Percentiles rank a stretch among this genome's conserved stretches.
Evolutionary conservation across 768 basidiomycete genomes (phyloP).

Genomic region (Roridomyces roridus): DNA sequence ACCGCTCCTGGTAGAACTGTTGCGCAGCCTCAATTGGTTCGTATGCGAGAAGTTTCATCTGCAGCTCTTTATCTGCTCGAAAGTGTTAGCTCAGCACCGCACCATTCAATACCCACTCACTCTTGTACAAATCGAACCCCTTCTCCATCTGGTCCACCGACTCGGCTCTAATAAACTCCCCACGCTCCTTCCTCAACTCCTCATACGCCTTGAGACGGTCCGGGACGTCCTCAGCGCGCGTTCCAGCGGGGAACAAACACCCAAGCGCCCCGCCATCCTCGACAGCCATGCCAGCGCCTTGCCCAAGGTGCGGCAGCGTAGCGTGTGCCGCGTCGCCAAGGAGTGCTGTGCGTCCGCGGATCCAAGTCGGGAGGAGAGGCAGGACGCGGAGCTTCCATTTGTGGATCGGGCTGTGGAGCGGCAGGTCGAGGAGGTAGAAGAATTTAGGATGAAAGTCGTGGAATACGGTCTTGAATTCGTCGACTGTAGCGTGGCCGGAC

Average conservation of each 20-base stretch:
- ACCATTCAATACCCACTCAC: neutral
- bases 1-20: neutral
- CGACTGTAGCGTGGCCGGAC: conserved; percentile 3
- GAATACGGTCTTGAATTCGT: neutral
- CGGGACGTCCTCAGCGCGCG: conserved; percentile 5
- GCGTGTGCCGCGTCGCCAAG: conserved; percentile 28
- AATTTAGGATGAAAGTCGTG: conserved; percentile 16
- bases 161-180: conserved; percentile 13
- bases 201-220: conserved; percentile 15
- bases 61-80: conserved; percentile 8
- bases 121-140: neutral
- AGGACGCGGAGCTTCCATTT: conserved; percentile 14
- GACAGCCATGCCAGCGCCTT: conserved; percentile 33
- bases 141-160: conserved; percentile 13
- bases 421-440: conserved; percentile 16
- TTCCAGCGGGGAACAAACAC: conserved; percentile 8
- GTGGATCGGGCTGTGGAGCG: neutral
- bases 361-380: conserved; percentile 21
- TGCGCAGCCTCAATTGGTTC: conserved; percentile 6
- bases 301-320: conserved; percentile 29
- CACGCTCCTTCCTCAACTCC: conserved; percentile 14
- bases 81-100: neutral
- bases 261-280: conserved; percentile 24
- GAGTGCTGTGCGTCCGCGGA: conserved; percentile 8
- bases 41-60: neutral